These are phyloP conservation scores for Hemileia vastatrix DNA, from an alignment of 1,284 basidiomycete species.

Conservation along the genomic window DNA sequence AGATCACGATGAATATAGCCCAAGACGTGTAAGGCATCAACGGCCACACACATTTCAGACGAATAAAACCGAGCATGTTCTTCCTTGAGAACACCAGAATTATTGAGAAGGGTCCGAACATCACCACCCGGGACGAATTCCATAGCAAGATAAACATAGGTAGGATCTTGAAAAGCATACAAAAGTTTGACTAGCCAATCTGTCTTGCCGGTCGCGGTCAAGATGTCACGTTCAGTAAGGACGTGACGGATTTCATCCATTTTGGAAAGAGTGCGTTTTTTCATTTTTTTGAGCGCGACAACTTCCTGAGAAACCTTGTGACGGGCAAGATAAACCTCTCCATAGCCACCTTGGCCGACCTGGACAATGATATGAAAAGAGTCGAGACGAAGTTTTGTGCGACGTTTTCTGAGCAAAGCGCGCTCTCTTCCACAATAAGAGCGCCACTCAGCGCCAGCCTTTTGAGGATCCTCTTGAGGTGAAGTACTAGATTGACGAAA, in stretches of 20 bases:
- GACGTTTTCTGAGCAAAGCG: conserved; percentile 72
- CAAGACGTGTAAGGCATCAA: conserved; percentile 82
- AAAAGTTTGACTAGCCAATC: conserved; percentile 85
- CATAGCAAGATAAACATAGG: conserved; percentile 89
- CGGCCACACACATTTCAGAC: conserved; percentile 85
- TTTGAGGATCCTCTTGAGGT: conserved; percentile 6
- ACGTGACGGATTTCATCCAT: conserved; percentile 98
- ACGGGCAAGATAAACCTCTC: conserved; percentile 83
- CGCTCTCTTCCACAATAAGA: conserved; percentile 86
- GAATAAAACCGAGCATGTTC: conserved; percentile 92
- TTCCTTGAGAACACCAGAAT: conserved; percentile 89
- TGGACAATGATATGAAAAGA: conserved; percentile 92
- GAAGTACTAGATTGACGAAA: conserved; percentile 2
- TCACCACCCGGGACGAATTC: conserved; percentile 96
- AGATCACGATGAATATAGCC: conserved; percentile 63
- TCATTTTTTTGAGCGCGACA: conserved; percentile 92
- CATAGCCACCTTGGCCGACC: conserved; percentile 92
- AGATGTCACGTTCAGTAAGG: conserved; percentile 88
- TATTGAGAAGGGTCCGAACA: conserved; percentile 87
- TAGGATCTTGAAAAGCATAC: conserved; percentile 85
- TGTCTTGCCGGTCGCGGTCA: conserved; percentile 78
- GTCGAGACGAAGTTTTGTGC: conserved; percentile 75
- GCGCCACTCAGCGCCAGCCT: conserved; percentile 59
- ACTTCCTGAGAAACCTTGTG: conserved; percentile 86
- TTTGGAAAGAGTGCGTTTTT: conserved; percentile 79